Percentiles rank a stretch among this genome's conserved stretches.
phyloP scores from a whole-genome alignment of 495 filamentous ascomycete genomes.

The Podospora didyma region DNA sequence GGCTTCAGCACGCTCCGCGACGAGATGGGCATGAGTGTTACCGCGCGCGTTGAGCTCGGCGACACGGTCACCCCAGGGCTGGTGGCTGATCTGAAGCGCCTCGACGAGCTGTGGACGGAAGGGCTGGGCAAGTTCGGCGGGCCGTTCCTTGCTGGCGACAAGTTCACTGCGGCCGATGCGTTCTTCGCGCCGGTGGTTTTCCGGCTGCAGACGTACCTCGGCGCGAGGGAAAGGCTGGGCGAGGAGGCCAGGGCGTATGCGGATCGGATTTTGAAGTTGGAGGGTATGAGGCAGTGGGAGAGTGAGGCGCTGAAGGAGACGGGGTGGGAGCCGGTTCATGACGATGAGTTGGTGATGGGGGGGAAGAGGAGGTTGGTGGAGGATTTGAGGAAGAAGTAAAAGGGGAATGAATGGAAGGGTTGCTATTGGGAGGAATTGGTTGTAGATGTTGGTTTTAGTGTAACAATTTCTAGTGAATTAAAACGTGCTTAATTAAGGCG shows the following conservation, averaged over 20 bases:
- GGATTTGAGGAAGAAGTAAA: constrained; percentile 9
- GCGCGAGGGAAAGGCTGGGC: constrained; percentile 10
- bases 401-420: background rate
- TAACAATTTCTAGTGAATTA: too few relatives aligned
- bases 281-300: constrained; percentile 24
- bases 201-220: constrained; percentile 26
- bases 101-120: constrained; percentile 37
- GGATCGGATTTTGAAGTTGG: constrained; percentile 13
- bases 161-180: constrained; percentile 38
- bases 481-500: too few relatives aligned
- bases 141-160: constrained; percentile 34
- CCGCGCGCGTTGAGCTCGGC: constrained; percentile 30
- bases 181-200: constrained; percentile 40
- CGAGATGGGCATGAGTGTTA: constrained; percentile 42
- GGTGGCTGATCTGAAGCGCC: constrained; percentile 25
- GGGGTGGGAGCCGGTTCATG: constrained; percentile 10
- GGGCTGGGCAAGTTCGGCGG: constrained; percentile 33
- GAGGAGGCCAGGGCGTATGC: constrained; percentile 20
- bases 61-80: constrained; percentile 18
- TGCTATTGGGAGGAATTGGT: background rate
- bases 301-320: constrained; percentile 18
- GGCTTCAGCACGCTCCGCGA: constrained; percentile 44
- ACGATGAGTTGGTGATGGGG: constrained; percentile 12
- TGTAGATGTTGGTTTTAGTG: too few relatives aligned
- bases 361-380: constrained; percentile 12